Evolutionary conservation across 768 basidiomycete genomes (phyloP), one percentile per base, ranked within the genome.

Genomic region (Cantharellus anzutake): DNA sequence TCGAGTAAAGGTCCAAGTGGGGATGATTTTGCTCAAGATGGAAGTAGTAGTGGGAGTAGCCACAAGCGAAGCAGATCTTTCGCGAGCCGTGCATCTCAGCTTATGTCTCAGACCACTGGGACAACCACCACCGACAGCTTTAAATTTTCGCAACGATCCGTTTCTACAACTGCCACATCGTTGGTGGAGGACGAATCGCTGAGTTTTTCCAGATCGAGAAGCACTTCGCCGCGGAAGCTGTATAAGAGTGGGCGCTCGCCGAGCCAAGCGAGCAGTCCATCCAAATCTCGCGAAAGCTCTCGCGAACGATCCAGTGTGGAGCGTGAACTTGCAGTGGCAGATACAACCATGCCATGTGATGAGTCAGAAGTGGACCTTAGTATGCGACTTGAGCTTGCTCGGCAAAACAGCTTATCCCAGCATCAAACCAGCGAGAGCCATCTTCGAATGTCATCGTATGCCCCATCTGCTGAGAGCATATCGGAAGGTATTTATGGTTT

Each of bases 321-420:
- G 56, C 56, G 57, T 37, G 58, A 55, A 50, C 14, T 11, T 4
- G 61, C 48, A 2, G 59, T 48, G 29, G 34, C 42, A 38, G 50
- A n/a, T 50, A 73, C 67, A 63, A 70, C 68, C 3, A 70, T 78
- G 63, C 42, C 56, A 11, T 59, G n/a, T 4, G 82, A 86, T 63
- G 73, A 78, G 56, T 86, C 83, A 14, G 87, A 90, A 66, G 77
- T 78, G 64, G 85, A 93, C 67, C 73, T 94, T 58, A 77, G 82
- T 29, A 75, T 79, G 72, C 82, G 84, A 55, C 71, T 96, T 57
- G 87, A 87, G 63, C 72, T 94, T 56, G 92, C 92, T 3, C 74
- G 87, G 61, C 78, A 79, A 64, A 96, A 96, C 67, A 89, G 88
- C 67, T 76, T 82, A 66, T 85, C 77, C 68, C 88, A 90, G 64